These are phyloP conservation scores for Discostella pseudostelligera DNA, from an alignment of 108 stramenopile genomes.

Conservation along the genomic window DNA sequence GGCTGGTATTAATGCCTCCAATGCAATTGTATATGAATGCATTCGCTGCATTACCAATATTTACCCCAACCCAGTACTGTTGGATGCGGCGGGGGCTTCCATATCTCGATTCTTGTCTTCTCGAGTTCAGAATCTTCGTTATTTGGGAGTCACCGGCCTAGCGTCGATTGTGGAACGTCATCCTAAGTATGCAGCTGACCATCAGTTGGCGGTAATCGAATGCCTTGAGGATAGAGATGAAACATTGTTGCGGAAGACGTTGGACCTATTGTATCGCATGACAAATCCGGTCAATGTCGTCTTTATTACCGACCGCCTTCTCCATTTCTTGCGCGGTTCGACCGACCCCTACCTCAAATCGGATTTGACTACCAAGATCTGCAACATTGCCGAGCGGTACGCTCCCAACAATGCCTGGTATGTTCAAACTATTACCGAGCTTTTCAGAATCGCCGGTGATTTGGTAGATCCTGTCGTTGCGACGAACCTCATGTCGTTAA, in stretches of 20 bases:
- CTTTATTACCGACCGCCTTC: conserved; percentile 93
- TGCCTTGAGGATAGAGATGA: conserved; percentile 99
- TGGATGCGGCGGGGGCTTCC: conserved; percentile 94
- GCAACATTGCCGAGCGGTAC: conserved; percentile 93
- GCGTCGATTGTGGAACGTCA: conserved; percentile 94
- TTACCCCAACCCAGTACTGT: conserved; percentile 94
- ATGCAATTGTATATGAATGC: conserved; percentile 98
- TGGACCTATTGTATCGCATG: conserved; percentile 97
- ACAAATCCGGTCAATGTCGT: conserved; percentile 98
- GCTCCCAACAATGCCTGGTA: conserved; percentile 97
- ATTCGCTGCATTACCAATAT: conserved; percentile 92
- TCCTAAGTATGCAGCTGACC: conserved; percentile 95
- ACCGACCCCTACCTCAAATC: conserved; percentile 89
- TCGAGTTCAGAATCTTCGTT: conserved; percentile 95
- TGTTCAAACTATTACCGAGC: conserved; percentile 45
- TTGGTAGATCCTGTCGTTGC: conserved; percentile 90
- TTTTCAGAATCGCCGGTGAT: conserved; percentile 95
- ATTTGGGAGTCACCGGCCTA: conserved; percentile 96
- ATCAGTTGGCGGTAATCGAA: conserved; percentile 99
- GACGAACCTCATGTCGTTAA: conserved; percentile 91
- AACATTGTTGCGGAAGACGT: conserved; percentile 95
- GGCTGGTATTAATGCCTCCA: conserved; percentile 98
- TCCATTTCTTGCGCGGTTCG: conserved; percentile 82
- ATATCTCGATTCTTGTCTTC: conserved; percentile 90
- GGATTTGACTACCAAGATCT: conserved; percentile 91